Percentiles rank a stretch among this genome's conserved stretches.
These are phyloP conservation scores for Apophysomyces ossiformis DNA, from an alignment of 371 early-diverging fungal genomes.

Conservation along the genomic window DNA sequence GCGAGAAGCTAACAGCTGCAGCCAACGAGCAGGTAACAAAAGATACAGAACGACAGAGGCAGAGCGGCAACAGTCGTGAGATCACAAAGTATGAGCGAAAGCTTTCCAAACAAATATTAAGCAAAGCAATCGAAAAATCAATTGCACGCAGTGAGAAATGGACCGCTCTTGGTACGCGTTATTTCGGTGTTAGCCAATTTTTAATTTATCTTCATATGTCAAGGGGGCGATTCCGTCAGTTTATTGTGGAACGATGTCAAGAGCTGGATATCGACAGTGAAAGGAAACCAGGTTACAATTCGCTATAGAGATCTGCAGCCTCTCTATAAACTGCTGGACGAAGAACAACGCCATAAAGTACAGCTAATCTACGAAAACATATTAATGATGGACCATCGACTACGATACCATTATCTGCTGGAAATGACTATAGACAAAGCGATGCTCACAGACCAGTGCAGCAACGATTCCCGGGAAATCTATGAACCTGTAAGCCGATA, in stretches of 20 bases:
- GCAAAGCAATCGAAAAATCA: too few species aligned
- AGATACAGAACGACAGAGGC: too few species aligned
- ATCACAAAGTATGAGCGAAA: too few species aligned
- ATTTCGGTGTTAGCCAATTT: too few species aligned
- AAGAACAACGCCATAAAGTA: not conserved
- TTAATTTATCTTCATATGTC: not conserved
- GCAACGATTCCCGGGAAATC: too few species aligned
- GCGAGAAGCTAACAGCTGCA: too few species aligned
- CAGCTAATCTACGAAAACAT: not conserved
- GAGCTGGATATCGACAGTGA: not conserved
- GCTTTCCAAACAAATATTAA: too few species aligned
- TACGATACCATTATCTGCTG: not conserved
- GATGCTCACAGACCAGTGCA: too few species aligned
- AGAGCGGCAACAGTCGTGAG: too few species aligned
- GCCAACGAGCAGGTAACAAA: too few species aligned
- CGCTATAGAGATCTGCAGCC: not conserved
- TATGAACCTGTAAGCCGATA: too few species aligned
- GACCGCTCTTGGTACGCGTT: not conserved
- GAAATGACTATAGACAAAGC: not conserved
- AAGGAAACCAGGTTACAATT: not conserved
- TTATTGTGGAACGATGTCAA: not conserved
- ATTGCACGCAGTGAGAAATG: not conserved
- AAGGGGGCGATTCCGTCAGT: too few species aligned
- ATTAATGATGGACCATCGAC: not conserved
- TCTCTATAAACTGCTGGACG: not conserved